These are phyloP conservation scores for Chrysopogon serrulatus DNA, from an alignment of 176 grass and related monocot species.

Conservation along the genomic window DNA sequence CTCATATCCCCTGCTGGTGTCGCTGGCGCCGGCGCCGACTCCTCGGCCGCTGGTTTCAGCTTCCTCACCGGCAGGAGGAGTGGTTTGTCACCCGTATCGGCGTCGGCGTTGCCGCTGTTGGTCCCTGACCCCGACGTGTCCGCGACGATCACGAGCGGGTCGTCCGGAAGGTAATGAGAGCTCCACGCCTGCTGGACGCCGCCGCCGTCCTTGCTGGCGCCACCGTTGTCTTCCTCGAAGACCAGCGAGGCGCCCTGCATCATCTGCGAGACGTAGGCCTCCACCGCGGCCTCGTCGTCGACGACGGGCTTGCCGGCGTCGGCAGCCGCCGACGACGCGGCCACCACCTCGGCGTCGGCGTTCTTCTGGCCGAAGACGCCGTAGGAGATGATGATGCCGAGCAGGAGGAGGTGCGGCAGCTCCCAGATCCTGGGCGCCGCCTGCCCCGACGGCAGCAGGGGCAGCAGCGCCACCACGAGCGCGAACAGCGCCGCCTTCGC, in stretches of 20 bases:
- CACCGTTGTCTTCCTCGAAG: conserved; percentile 5
- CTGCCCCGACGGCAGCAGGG: conserved; percentile 41
- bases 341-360: conserved; percentile 30
- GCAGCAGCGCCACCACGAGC: conserved; percentile 57
- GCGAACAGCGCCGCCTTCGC: conserved; percentile 56
- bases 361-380: conserved; percentile 72
- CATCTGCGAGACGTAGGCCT: conserved; percentile 55
- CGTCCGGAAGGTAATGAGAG: conserved; percentile 40
- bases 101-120: not conserved
- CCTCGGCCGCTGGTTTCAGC: conserved; percentile 30
- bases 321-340: not conserved
- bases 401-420: conserved; percentile 64
- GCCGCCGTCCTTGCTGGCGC: not conserved
- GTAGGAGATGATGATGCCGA: conserved; percentile 74
- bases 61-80: conserved; percentile 53
- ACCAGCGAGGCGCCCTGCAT: conserved; percentile 43
- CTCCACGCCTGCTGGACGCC: conserved; percentile 42
- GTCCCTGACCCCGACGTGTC: not conserved
- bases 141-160: conserved; percentile 49
- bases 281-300: conserved; percentile 26
- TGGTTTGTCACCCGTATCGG: conserved; percentile 23
- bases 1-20: not conserved
- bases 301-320: not conserved
- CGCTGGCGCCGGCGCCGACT: not conserved
- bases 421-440: conserved; percentile 62